Evolutionary conservation across 2,329 filamentous ascomycete genomes (phyloP), one percentile per base, ranked within the genome.

Genomic region (Eutypa lata): DNA sequence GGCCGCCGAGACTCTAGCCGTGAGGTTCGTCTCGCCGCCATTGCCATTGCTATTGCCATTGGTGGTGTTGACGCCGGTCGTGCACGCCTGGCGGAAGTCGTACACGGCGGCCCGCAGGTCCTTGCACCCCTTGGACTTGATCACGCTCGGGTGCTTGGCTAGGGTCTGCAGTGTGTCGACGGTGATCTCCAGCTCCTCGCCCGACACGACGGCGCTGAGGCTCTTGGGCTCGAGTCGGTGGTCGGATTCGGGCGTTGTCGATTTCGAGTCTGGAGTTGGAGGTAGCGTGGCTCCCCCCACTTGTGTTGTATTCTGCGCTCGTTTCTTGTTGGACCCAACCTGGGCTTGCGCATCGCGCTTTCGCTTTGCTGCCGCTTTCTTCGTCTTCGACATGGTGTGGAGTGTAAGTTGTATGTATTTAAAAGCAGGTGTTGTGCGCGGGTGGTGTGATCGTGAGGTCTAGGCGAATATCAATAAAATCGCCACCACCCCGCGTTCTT

Each of bases 81-180:
- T 87, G 59, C 84, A 88, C 16, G 85, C 82, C 65, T 88, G 81
- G 1, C 84, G 80, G 54, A 90, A 89, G 19, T 84, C 82, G 61
- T 87, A 88, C 7, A 88, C 85, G 5, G 86, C 86, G 3, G 79
- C 81, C 19, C 87, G 76, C 2, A 89, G 71, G 47, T 86, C 83
- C 61, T 82, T 86, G 71, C 86, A 89, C 22, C 76, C 77, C 62
- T 87, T 88, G 0, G 83, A 82, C 67, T 89, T 89, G 66, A 87
- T 88, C 21, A 88, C 63, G 21, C 68, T 70, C 0, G 86, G 86
- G 56, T 88, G 78, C 53, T 79, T 70, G 0, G 84, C 71, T 11
- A 89, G 75, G 0, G 80, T 76, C 2, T 71, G 73, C 26, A 89
- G 75, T 0, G 85, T 88, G 31, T 89, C 86, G 52, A 87, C 76